phyloP scores from a whole-genome alignment of 805 yeast genomes.

The Spathaspora sp. region DNA sequence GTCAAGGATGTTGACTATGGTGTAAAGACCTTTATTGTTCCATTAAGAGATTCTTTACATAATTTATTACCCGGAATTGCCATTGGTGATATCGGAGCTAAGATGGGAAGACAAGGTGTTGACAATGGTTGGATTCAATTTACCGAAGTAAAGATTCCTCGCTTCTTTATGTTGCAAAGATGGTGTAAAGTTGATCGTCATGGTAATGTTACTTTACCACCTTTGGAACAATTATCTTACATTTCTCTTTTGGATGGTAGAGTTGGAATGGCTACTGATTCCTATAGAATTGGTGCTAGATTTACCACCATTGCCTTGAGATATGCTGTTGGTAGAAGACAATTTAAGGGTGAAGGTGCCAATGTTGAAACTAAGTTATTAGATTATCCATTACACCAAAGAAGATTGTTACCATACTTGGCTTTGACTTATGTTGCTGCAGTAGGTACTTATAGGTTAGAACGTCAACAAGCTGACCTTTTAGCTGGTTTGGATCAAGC shows the following conservation, averaged over 20 bases:
- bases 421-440: constrained; percentile 76
- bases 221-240: constrained; percentile 84
- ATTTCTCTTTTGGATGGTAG: constrained; percentile 86
- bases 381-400: constrained; percentile 87
- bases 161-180: constrained; percentile 76
- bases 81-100: constrained; percentile 89
- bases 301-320: constrained; percentile 81
- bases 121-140: constrained; percentile 98
- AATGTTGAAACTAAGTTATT: constrained; percentile 63
- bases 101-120: constrained; percentile 95
- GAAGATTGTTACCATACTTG: constrained; percentile 79
- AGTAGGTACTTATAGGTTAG: constrained; percentile 64
- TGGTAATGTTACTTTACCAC: constrained; percentile 73
- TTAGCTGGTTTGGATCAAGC: constrained; percentile 53
- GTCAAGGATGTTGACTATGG: constrained; percentile 86
- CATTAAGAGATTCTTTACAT: constrained; percentile 74
- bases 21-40: constrained; percentile 89
- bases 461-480: constrained; percentile 46
- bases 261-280: constrained; percentile 84
- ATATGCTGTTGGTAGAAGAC: constrained; percentile 87
- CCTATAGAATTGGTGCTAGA: constrained; percentile 76
- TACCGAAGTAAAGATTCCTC: constrained; percentile 77
- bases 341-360: constrained; percentile 53
- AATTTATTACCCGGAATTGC: constrained; percentile 74
- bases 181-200: constrained; percentile 67